Evolutionary conservation across 192 early-diverging fungal species (phyloP), one percentile per base, ranked within the genome.

Genomic region (Jimgerdemannia flammicorona): DNA sequence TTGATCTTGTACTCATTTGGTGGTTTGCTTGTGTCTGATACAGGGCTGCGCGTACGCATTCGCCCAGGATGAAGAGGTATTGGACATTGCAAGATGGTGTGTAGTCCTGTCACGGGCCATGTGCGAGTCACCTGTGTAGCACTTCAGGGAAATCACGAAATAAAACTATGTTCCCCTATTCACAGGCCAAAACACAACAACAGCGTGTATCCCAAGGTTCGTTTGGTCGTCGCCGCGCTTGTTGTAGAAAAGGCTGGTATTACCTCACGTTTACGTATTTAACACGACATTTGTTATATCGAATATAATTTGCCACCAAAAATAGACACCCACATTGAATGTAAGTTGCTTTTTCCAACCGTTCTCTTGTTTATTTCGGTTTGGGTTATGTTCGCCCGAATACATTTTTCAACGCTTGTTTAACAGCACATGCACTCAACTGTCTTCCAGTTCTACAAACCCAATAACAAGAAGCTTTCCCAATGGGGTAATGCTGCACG

Each of bases 401-500:
- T 65, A 0, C 39, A 43, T 66, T 7, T 4, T 39, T 67, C 41
- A 8, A 10, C 40, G 3, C 43, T 19, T 64, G 73, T 69, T 20
- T 73, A 19, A 44, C 70, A 3, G 74, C 75, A 39, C 74, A 71
- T 74, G 54, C 69, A 44, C 76, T 81, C 41, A 76, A 73, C 39
- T 77, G 70, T 1, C 77, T 64, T 49, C 72, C 69, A 86, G 80
- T 68, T 86, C 42, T 86, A 86, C 67, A 79, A 81, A 72, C 72
- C 75, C 49, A 76, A 80, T 9, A 81, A 77, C 3, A 81, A 78
- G 72, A 79, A 78, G 71, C 44, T 78, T 49, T 68, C 80, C 17
- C 71, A 83, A 8, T 86, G 84, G 84, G 84, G 83, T 17, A 78
- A 81, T 66, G 79, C 78, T 3, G 83, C 78, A 75, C 78, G 79